Percentiles rank a stretch among this genome's conserved stretches.
These are phyloP conservation scores for Penicillium samsonianum DNA, from an alignment of 495 filamentous ascomycete species.

Conservation along the genomic window DNA sequence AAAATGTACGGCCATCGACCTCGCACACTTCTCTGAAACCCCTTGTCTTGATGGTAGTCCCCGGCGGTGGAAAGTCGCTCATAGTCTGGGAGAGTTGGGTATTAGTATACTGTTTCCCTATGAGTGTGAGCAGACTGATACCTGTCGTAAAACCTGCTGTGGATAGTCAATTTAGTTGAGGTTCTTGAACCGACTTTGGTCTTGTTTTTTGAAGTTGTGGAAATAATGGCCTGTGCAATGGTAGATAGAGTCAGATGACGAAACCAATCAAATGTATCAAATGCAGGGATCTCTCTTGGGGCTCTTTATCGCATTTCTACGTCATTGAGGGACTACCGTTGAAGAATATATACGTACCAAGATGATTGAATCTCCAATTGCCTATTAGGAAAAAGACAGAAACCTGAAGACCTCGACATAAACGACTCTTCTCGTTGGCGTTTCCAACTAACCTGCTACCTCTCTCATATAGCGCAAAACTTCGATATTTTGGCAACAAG, in stretches of 20 bases:
- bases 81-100: background rate
- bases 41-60: conserved; percentile 10
- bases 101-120: background rate
- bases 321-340: background rate
- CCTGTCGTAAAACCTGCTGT: background rate
- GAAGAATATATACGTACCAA: background rate
- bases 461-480: background rate
- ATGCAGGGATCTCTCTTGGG: background rate
- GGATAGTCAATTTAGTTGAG: background rate
- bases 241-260: background rate
- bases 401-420: background rate
- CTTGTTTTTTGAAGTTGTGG: background rate
- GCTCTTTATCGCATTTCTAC: background rate
- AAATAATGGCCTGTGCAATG: background rate
- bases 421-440: background rate
- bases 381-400: no score
- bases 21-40: conserved; percentile 26
- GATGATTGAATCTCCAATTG: no score
- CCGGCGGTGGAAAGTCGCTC: conserved; percentile 7
- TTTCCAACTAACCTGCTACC: background rate
- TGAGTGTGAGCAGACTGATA: no score
- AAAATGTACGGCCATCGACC: conserved; percentile 20
- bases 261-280: background rate
- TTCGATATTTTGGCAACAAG: background rate
- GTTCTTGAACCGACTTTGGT: background rate